phyloP scores from a whole-genome alignment of 345 rosid genomes.

The Iberis pinnata region DNA sequence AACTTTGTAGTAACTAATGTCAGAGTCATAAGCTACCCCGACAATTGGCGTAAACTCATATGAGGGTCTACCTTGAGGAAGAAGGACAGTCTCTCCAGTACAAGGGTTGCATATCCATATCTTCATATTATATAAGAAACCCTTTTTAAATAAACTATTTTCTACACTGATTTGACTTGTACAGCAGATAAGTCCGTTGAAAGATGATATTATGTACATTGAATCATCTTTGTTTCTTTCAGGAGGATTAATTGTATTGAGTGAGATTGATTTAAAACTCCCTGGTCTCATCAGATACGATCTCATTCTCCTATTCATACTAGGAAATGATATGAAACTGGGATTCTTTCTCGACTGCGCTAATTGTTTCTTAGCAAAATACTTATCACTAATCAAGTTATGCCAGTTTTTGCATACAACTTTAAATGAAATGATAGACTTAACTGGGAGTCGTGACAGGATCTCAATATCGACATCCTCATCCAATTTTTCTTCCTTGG shows the following conservation, averaged over 20 bases:
- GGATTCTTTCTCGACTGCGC: constrained; percentile 16
- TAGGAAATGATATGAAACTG: constrained; percentile 12
- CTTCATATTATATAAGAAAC: constrained; percentile 22
- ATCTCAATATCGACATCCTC: constrained; percentile 16
- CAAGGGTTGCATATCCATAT: constrained; percentile 32
- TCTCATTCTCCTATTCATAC: neutral
- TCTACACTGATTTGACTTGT: neutral
- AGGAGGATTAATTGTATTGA: neutral
- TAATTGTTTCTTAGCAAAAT: constrained; percentile 13
- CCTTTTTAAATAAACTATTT: neutral
- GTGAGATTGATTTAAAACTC: neutral
- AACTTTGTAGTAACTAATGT: constrained; percentile 29
- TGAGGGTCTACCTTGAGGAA: constrained; percentile 32
- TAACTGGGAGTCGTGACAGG: constrained; percentile 21
- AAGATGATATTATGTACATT: constrained; percentile 14
- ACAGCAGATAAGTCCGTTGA: constrained; percentile 17
- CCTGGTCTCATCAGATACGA: constrained; percentile 1
- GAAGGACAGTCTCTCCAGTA: constrained; percentile 24
- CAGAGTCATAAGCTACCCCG: constrained; percentile 31
- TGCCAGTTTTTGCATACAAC: constrained; percentile 14
- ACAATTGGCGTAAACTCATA: constrained; percentile 12
- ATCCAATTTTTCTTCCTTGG: neutral
- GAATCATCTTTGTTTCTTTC: neutral
- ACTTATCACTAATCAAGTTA: neutral
- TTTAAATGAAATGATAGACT: constrained; percentile 17